Percentiles rank a stretch among this genome's conserved stretches.
Evolutionary conservation across 352 stramenopile species (phyloP).

Genomic region (Blastocystis hominis): DNA sequence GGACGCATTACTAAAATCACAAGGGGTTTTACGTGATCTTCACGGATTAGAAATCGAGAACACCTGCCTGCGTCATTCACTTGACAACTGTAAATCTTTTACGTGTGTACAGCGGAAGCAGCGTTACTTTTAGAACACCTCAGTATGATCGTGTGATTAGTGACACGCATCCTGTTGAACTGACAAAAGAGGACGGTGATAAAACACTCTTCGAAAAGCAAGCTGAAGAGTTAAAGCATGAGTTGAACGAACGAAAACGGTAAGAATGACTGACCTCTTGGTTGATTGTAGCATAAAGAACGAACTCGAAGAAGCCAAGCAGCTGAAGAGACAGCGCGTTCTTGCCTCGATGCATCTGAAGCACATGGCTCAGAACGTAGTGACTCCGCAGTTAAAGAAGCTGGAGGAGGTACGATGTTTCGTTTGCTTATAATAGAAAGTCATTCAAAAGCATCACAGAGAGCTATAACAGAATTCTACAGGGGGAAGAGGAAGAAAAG

Average conservation of each 20-base stretch:
- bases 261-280: background rate
- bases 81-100: constrained; percentile 30
- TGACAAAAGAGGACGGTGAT: background rate
- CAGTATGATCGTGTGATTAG: background rate
- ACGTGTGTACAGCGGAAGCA: background rate
- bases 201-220: constrained; percentile 6
- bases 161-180: background rate
- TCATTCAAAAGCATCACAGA: background rate
- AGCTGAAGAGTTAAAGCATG: background rate
- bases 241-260: constrained; percentile 38
- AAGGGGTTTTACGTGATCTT: constrained; percentile 1
- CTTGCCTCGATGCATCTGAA: background rate
- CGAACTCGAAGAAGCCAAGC: background rate
- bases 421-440: background rate
- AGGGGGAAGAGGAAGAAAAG: background rate
- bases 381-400: background rate
- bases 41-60: constrained; percentile 31
- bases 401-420: background rate
- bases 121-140: background rate
- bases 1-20: background rate
- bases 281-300: background rate
- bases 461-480: background rate
- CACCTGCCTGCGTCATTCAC: background rate
- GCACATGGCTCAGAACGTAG: background rate
- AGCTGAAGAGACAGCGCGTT: constrained; percentile 2